Conservation (phyloP, 805 yeast genomes). For the Ogataea angusta region DNA sequence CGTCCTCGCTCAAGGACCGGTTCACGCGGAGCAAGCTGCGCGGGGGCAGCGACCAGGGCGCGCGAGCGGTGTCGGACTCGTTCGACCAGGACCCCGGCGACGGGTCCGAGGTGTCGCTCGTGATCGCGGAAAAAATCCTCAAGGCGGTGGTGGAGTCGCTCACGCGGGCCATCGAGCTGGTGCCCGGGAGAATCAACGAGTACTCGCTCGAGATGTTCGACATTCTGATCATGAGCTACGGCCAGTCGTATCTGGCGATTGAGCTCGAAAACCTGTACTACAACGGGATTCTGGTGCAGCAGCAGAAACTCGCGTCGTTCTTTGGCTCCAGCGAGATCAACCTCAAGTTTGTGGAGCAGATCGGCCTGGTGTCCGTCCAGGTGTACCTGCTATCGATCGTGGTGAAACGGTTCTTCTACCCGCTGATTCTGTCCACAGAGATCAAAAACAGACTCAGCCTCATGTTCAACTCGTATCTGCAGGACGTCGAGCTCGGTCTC, state of each 20-base stretch:
- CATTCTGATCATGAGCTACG: conserved; percentile 63
- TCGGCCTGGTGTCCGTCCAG: conserved; percentile 26
- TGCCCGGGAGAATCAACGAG: conserved; percentile 58
- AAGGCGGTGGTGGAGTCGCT: conserved; percentile 74
- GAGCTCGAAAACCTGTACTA: conserved; percentile 68
- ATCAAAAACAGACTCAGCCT: conserved; percentile 17
- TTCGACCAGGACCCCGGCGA: conserved; percentile 13
- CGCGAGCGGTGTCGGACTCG: conserved; percentile 7
- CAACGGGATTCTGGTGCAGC: conserved; percentile 27
- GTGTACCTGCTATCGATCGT: conserved; percentile 66
- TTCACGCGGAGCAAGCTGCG: conserved; percentile 16
- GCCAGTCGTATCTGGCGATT: conserved; percentile 68
- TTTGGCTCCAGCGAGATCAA: conserved; percentile 23
- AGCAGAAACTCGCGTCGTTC: conserved; percentile 26
- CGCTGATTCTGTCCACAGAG: conserved; percentile 46
- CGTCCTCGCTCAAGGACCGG: conserved; percentile 34
- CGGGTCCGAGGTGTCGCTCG: conserved; percentile 34
- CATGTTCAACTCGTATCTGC: conserved; percentile 27
- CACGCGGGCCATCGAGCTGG: conserved; percentile 70
- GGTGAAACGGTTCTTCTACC: conserved; percentile 70
- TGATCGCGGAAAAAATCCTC: conserved; percentile 58
- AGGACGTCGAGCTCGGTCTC: conserved; percentile 53
- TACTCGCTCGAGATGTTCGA: conserved; percentile 66
- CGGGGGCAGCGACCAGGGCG: conserved; percentile 11
- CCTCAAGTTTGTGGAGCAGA: conserved; percentile 21